Conservation (phyloP, 2,329 filamentous ascomycete genomes). For the Aspergillus ibericus region DNA sequence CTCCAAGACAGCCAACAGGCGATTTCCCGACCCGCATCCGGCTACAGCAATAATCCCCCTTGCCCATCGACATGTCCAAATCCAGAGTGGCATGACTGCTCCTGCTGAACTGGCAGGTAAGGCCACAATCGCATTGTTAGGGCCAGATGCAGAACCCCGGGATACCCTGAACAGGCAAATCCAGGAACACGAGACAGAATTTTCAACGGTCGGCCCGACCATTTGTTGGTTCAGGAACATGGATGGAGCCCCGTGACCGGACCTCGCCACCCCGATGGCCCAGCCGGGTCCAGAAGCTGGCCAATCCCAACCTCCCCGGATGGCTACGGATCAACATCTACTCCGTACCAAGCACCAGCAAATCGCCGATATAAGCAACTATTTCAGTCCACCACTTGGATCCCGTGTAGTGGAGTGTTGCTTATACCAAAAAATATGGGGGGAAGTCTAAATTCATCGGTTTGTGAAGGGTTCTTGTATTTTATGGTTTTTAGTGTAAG, state of each 20-base stretch:
- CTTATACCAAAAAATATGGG: too few relatives aligned
- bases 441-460: too few relatives aligned
- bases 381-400: too few relatives aligned
- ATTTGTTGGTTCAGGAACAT: not conserved
- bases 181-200: not conserved
- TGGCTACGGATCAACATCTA: too few relatives aligned
- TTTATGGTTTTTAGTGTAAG: too few relatives aligned
- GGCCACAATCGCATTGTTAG: not conserved
- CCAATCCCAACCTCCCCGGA: not conserved
- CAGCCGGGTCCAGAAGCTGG: not conserved
- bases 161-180: not conserved
- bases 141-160: not conserved
- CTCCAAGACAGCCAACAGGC: not conserved
- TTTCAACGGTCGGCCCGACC: not conserved
- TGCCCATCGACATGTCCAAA: not conserved
- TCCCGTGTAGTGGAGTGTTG: too few relatives aligned
- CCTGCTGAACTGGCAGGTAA: not conserved
- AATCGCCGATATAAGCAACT: too few relatives aligned
- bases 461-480: too few relatives aligned
- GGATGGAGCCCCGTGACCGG: not conserved
- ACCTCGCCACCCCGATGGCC: not conserved
- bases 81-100: not conserved
- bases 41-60: not conserved
- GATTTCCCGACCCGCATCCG: not conserved
- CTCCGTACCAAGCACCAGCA: too few relatives aligned